Evolutionary conservation across 208 protist species (phyloP).

Genomic region (Angomonas ambiguus): DNA sequence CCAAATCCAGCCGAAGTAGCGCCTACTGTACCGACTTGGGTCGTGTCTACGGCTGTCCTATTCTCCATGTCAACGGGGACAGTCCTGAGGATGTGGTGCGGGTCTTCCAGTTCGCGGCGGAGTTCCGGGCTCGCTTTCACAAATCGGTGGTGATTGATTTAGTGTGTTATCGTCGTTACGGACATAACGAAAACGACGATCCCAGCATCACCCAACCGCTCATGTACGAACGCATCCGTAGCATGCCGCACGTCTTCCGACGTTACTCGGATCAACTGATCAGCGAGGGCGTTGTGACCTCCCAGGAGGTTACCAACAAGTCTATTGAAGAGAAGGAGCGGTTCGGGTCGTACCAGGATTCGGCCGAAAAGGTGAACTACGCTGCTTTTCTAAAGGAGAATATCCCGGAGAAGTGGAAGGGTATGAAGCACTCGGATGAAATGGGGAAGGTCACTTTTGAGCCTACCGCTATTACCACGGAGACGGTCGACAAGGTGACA

Average conservation of each 20-base stretch:
- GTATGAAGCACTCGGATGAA: slow-evolving; percentile 78
- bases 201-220: slow-evolving; percentile 97
- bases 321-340: slow-evolving; percentile 63
- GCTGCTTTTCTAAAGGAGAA: slow-evolving; percentile 68
- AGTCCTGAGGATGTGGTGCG: slow-evolving; percentile 92
- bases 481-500: slow-evolving; percentile 46
- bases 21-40: slow-evolving; percentile 97
- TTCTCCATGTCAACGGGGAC: slow-evolving; percentile 98
- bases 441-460: slow-evolving; percentile 50
- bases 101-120: slow-evolving; percentile 89
- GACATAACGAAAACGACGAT: slow-evolving; percentile 98
- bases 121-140: slow-evolving; percentile 91
- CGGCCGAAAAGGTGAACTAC: slow-evolving; percentile 72
- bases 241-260: slow-evolving; percentile 80
- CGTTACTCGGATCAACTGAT: slow-evolving; percentile 82
- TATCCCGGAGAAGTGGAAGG: slow-evolving; percentile 65
- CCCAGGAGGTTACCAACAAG: slow-evolving; percentile 63
- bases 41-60: slow-evolving; percentile 92
- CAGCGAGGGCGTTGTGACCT: slow-evolving; percentile 67
- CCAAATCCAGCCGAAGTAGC: slow-evolving; percentile 92
- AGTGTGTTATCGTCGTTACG: slow-evolving; percentile 95
- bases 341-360: slow-evolving; percentile 73
- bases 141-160: slow-evolving; percentile 97
- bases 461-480: slow-evolving; percentile 64
- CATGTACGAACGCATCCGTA: slow-evolving; percentile 93